phyloP scores from a whole-genome alignment of 2,329 filamentous ascomycete species.

The Trichophyton verrucosum region DNA sequence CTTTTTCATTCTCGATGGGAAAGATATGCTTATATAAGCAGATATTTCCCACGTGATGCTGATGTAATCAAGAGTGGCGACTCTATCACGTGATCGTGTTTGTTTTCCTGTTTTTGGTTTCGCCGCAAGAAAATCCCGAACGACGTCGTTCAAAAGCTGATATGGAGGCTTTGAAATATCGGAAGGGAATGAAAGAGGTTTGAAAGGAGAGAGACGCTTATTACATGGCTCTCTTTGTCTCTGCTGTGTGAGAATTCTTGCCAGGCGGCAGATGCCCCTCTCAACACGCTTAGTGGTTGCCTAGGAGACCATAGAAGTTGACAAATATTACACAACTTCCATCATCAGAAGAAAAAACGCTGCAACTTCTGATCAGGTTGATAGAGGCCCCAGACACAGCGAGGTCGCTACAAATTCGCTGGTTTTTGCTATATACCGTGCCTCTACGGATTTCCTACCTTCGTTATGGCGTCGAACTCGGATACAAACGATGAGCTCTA shows the following conservation, averaged over 20 bases:
- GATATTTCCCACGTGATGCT: not conserved
- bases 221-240: not conserved
- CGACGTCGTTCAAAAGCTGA: not conserved
- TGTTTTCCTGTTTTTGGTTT: not conserved
- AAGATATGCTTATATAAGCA: not conserved
- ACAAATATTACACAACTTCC: constrained; percentile 1
- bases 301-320: constrained; percentile 23
- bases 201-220: not conserved
- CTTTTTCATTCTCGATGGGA: not conserved
- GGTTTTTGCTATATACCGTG: not conserved
- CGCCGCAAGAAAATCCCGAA: not conserved
- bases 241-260: not conserved
- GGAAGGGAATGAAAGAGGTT: not conserved
- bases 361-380: not conserved
- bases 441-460: not conserved
- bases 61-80: not conserved
- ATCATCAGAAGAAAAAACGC: not conserved
- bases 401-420: too few relatives aligned
- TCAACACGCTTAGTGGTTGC: constrained; percentile 20
- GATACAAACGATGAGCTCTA: constrained; percentile 47
- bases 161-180: not conserved
- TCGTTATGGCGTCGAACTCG: constrained; percentile 19
- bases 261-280: not conserved
- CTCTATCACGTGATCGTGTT: not conserved
- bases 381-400: not conserved